These are phyloP conservation scores for Cajanus cajan DNA, from an alignment of 306 rosid genomes.

Conservation along the genomic window DNA sequence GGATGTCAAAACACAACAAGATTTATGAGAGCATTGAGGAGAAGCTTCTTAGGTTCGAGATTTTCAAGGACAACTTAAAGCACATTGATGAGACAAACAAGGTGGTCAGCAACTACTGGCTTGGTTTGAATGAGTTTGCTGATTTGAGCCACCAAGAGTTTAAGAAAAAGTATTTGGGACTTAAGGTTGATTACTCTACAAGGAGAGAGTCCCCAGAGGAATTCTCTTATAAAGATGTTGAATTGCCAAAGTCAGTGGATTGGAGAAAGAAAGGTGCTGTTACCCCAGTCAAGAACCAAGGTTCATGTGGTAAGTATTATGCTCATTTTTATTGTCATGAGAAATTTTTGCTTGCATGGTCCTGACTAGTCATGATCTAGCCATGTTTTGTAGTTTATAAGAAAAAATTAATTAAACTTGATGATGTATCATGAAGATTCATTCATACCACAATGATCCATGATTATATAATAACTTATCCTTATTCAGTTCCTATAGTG, in stretches of 20 bases:
- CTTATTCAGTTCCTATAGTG: no score
- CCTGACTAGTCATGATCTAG: no score
- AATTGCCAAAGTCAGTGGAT: slow-evolving; percentile 66
- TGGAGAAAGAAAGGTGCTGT: slow-evolving; percentile 88
- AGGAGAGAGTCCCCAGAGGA: slow-evolving; percentile 42
- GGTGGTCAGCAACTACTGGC: slow-evolving; percentile 56
- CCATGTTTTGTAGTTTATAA: no score
- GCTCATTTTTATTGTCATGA: no score
- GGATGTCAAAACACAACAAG: slow-evolving; percentile 65
- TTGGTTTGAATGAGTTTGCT: slow-evolving; percentile 70
- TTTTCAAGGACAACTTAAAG: slow-evolving; percentile 63
- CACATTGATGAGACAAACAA: slow-evolving; percentile 63
- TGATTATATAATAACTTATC: no score
- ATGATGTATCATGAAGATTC: no score
- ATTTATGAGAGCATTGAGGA: slow-evolving; percentile 59
- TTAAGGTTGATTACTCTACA: slow-evolving; percentile 35
- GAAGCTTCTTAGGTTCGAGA: slow-evolving; percentile 60
- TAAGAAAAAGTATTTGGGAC: slow-evolving; percentile 43
- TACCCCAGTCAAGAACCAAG: slow-evolving; percentile 62
- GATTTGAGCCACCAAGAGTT: slow-evolving; percentile 71
- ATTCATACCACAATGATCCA: no score
- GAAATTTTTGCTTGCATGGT: no score
- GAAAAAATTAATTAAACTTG: no score
- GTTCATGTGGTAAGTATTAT: slow-evolving; percentile 60
- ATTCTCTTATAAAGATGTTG: slow-evolving; percentile 44